These are phyloP conservation scores for Xenoacremonium recifei DNA, from an alignment of 2,329 filamentous ascomycete species.

Conservation along the genomic window DNA sequence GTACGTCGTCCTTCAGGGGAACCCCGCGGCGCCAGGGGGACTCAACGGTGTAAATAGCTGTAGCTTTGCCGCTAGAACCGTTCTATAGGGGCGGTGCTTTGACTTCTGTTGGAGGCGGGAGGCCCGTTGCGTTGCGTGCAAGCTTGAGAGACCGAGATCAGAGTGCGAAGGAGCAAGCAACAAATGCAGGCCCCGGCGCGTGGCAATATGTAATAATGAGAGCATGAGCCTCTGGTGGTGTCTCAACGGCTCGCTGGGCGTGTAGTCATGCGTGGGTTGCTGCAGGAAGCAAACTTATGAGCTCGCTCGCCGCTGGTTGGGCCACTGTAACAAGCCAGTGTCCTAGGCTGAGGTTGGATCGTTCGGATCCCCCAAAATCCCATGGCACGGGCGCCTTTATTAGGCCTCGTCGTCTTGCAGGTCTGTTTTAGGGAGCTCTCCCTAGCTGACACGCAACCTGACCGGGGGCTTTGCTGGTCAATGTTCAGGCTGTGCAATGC, in stretches of 20 bases:
- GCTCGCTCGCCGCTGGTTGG: neutral
- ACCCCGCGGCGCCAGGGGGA: neutral
- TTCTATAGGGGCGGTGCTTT: no score
- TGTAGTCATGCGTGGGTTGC: neutral
- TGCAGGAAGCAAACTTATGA: no score
- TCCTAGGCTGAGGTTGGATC: neutral
- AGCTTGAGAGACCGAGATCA: neutral
- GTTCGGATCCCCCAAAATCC: neutral
- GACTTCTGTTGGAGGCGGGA: no score
- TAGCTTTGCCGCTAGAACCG: neutral
- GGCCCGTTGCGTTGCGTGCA: no score
- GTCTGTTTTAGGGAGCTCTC: no score
- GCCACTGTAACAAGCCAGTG: neutral
- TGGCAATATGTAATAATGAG: neutral
- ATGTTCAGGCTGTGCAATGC: neutral
- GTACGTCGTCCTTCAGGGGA: slow-evolving; percentile 6
- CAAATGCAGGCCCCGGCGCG: neutral
- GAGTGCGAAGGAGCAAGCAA: neutral
- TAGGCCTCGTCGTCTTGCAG: no score
- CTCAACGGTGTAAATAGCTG: neutral
- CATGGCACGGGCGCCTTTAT: neutral
- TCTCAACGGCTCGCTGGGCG: neutral
- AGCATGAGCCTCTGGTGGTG: neutral
- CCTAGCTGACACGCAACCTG: neutral
- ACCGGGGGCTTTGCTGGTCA: neutral